A percentile compares a stretch with the other conserved stretches of the same genome.
Conservation (phyloP, 495 filamentous ascomycete genomes). For the Hyaloscypha hepaticicola region DNA sequence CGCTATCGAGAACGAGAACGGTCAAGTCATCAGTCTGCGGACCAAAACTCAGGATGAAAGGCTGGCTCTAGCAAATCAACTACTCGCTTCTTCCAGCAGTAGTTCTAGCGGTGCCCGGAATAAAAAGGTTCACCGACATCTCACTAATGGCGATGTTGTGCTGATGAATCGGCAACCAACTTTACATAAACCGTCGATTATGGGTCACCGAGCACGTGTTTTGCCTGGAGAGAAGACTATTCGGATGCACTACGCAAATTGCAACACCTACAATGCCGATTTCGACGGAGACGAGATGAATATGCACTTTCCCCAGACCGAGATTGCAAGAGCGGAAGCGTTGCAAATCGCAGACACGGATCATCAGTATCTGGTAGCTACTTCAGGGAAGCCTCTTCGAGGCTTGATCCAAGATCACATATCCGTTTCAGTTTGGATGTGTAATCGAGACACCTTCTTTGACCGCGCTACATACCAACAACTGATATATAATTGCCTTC, state of each 20-base stretch:
- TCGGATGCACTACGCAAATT: slow-evolving; percentile 99
- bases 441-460: slow-evolving; percentile 91
- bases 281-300: slow-evolving; percentile 99
- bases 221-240: slow-evolving; percentile 93
- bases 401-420: slow-evolving; percentile 99
- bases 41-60: slow-evolving; percentile 84
- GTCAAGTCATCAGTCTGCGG: slow-evolving; percentile 83
- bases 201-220: slow-evolving; percentile 93
- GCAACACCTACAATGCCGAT: slow-evolving; percentile 99
- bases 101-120: slow-evolving; percentile 73
- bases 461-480: slow-evolving; percentile 87
- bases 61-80: slow-evolving; percentile 81
- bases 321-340: slow-evolving; percentile 88
- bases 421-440: slow-evolving; percentile 87
- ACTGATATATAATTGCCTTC: slow-evolving; percentile 81
- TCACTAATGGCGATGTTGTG: slow-evolving; percentile 94
- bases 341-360: slow-evolving; percentile 92
- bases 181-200: slow-evolving; percentile 99
- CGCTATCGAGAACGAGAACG: slow-evolving; percentile 93
- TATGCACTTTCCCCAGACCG: slow-evolving; percentile 99
- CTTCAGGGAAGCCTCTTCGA: slow-evolving; percentile 89
- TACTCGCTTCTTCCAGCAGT: slow-evolving; percentile 83
- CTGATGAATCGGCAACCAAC: slow-evolving; percentile 99
- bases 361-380: slow-evolving; percentile 93
- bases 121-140: slow-evolving; percentile 96